Evolutionary conservation across 129 eudicot species (phyloP).

Genomic region (Smallanthus sonchifolius): DNA sequence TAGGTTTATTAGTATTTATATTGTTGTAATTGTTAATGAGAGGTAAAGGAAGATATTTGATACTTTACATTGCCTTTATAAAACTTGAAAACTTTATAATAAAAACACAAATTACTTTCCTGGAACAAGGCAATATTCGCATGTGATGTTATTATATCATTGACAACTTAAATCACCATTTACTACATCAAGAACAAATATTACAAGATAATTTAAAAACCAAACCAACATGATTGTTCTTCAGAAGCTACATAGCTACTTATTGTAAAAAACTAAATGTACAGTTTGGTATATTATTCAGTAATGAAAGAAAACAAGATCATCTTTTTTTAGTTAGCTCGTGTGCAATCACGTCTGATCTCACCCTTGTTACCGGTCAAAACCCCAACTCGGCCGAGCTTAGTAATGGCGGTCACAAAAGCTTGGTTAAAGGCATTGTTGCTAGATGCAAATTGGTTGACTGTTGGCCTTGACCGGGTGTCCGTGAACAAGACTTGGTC

Average conservation of each 20-base stretch:
- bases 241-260: constrained; percentile 17
- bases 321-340: constrained; percentile 9
- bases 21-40: too few relatives aligned
- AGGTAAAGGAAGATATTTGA: too few relatives aligned
- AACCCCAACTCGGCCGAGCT: constrained; percentile 78
- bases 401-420: constrained; percentile 56
- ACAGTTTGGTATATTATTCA: not conserved
- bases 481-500: constrained; percentile 65
- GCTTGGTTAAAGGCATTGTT: constrained; percentile 47
- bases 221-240: constrained; percentile 22
- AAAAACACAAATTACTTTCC: too few relatives aligned
- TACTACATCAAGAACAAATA: not conserved
- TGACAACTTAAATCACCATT: not conserved
- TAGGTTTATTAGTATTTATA: too few relatives aligned
- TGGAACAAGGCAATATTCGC: not conserved
- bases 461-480: constrained; percentile 45
- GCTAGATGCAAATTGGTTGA: constrained; percentile 56
- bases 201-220: not conserved
- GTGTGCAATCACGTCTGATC: constrained; percentile 61
- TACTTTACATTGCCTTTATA: too few relatives aligned
- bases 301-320: not conserved
- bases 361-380: constrained; percentile 74
- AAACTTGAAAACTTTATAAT: too few relatives aligned
- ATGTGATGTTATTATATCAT: not conserved
- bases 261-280: constrained; percentile 18